Evolutionary conservation across 441 rosid species (phyloP).

Genomic region (Euphorbia schlechtendalii): DNA sequence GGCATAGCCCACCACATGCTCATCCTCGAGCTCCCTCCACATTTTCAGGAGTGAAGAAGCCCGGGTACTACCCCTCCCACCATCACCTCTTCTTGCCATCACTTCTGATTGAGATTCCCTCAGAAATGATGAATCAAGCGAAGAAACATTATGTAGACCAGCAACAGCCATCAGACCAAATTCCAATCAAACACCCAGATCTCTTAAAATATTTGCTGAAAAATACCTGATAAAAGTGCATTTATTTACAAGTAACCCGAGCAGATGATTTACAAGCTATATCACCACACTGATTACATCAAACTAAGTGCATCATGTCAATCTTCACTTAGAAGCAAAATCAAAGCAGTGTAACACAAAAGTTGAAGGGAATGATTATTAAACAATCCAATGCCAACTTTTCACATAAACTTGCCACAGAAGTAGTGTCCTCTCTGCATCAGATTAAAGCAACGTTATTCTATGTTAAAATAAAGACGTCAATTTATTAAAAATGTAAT

Average conservation of each 20-base stretch:
- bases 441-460: background rate
- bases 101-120: constrained; percentile 56
- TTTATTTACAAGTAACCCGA: constrained; percentile 30
- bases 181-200: constrained; percentile 19
- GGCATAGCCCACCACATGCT: constrained; percentile 51
- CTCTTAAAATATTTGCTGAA: constrained; percentile 37
- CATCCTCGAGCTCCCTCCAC: constrained; percentile 92
- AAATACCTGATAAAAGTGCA: constrained; percentile 21
- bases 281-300: constrained; percentile 20
- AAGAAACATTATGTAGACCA: constrained; percentile 66
- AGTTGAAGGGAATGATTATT: constrained; percentile 16
- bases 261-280: constrained; percentile 29
- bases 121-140: constrained; percentile 60
- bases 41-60: constrained; percentile 73
- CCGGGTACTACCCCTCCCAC: constrained; percentile 51
- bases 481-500: background rate
- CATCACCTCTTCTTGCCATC: constrained; percentile 42
- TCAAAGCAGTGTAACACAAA: constrained; percentile 11
- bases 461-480: background rate
- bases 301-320: constrained; percentile 8
- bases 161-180: constrained; percentile 64
- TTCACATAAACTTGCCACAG: background rate
- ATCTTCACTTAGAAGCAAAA: constrained; percentile 20
- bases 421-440: constrained; percentile 21
- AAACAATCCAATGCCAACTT: constrained; percentile 10